phyloP scores from a whole-genome alignment of 2,329 filamentous ascomycete genomes.

The Hypomyces rosellus region DNA sequence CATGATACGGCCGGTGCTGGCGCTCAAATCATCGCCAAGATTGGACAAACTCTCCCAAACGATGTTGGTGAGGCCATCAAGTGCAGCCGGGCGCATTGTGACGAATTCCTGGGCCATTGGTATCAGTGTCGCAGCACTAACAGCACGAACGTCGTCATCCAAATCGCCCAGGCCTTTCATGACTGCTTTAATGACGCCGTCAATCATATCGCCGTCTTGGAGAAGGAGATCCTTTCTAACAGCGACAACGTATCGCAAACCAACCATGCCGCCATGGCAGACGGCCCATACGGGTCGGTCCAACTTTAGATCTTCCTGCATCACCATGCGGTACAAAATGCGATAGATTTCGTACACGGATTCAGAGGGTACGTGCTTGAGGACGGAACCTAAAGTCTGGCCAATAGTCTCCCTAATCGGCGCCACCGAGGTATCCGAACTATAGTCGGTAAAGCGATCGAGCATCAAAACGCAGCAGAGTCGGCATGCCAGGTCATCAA shows the following conservation, averaged over 20 bases:
- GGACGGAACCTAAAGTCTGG: slow-evolving; percentile 81
- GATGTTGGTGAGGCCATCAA: slow-evolving; percentile 81
- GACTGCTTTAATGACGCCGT: slow-evolving; percentile 84
- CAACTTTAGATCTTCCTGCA: slow-evolving; percentile 75
- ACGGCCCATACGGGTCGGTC: slow-evolving; percentile 82
- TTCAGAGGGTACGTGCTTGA: slow-evolving; percentile 72
- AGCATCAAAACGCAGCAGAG: slow-evolving; percentile 95
- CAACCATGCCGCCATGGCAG: slow-evolving; percentile 97
- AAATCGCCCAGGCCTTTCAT: slow-evolving; percentile 89
- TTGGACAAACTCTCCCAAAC: slow-evolving; percentile 97
- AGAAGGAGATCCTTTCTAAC: slow-evolving; percentile 89
- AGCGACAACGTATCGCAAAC: slow-evolving; percentile 87
- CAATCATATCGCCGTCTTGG: slow-evolving; percentile 76
- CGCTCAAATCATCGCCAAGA: slow-evolving; percentile 92
- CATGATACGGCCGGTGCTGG: slow-evolving; percentile 97
- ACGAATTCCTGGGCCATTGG: slow-evolving; percentile 96
- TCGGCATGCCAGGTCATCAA: slow-evolving; percentile 91
- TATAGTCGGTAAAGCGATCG: slow-evolving; percentile 95
- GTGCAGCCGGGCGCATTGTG: slow-evolving; percentile 67
- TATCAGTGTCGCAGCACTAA: slow-evolving; percentile 94
- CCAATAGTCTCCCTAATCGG: slow-evolving; percentile 94
- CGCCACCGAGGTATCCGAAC: slow-evolving; percentile 92
- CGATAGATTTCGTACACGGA: slow-evolving; percentile 82
- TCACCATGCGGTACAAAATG: slow-evolving; percentile 82
- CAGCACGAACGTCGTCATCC: slow-evolving; percentile 93